These are phyloP conservation scores for Stachybotrys echinatus DNA, from an alignment of 2,329 filamentous ascomycete species.

Conservation along the genomic window DNA sequence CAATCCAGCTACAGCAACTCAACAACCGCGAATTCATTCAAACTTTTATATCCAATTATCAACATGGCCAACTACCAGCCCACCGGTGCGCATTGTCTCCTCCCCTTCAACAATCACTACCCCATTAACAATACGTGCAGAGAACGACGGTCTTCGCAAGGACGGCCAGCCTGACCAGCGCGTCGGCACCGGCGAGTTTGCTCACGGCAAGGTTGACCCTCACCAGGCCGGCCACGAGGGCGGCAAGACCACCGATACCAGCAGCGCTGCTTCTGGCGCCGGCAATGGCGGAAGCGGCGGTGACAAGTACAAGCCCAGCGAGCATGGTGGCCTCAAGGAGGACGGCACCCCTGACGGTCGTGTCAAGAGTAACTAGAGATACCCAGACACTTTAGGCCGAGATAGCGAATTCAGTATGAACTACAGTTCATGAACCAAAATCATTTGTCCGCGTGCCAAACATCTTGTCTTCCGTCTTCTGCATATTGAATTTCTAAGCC, in stretches of 20 bases:
- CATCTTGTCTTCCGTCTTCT: no score
- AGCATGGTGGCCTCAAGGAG: constrained; percentile 1
- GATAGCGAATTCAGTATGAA: no score
- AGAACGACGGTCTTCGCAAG: constrained; percentile 16
- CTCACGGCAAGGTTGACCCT: constrained; percentile 15
- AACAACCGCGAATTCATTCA: background rate
- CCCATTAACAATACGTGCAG: background rate
- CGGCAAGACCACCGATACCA: constrained; percentile 9
- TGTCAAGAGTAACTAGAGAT: background rate
- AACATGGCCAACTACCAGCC: constrained; percentile 2
- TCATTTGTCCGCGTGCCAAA: no score
- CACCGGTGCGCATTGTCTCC: background rate
- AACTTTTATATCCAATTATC: background rate
- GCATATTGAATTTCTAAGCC: no score
- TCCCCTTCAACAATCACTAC: background rate
- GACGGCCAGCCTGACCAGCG: constrained; percentile 13
- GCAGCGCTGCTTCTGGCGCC: background rate
- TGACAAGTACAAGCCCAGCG: background rate
- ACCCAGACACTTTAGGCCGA: no score
- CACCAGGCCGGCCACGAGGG: constrained; percentile 11
- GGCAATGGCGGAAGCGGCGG: background rate
- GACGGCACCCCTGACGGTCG: constrained; percentile 1
- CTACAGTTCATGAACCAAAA: no score
- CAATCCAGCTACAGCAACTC: background rate
- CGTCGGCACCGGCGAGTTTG: constrained; percentile 16